These are phyloP conservation scores for Backusella macrospora DNA, from an alignment of 192 early-diverging fungal genomes.

Conservation along the genomic window DNA sequence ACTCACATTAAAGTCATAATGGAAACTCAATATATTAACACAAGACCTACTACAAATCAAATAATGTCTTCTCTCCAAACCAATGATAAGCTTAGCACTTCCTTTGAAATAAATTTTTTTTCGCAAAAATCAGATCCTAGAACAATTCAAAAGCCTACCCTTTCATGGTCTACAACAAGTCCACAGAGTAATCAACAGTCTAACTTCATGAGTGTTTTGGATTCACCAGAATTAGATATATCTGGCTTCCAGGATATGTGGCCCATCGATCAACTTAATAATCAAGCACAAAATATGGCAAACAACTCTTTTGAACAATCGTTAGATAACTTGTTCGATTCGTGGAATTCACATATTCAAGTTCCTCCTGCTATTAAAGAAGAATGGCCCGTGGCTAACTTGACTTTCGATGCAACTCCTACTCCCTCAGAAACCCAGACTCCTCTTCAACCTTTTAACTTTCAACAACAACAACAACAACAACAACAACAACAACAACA, in stretches of 20 bases:
- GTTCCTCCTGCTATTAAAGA: slow-evolving; percentile 16
- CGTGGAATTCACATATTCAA: not conserved
- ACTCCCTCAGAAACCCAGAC: not conserved
- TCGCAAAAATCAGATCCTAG: not conserved
- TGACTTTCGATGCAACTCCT: not conserved
- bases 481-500: not conserved
- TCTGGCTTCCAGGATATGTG: not conserved
- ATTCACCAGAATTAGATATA: not conserved
- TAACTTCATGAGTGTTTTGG: not conserved
- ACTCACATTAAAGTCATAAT: not conserved
- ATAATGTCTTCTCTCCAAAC: not conserved
- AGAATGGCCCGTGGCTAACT: not conserved
- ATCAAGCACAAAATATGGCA: not conserved
- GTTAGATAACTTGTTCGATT: not conserved
- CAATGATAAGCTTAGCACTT: not conserved
- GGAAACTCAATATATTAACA: slow-evolving; percentile 1
- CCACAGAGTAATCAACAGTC: not conserved
- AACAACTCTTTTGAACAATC: slow-evolving; percentile 11
- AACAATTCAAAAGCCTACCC: not conserved
- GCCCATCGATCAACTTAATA: not conserved
- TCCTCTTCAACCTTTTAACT: not conserved
- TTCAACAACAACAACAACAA: not conserved
- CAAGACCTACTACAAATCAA: not conserved
- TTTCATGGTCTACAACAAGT: not conserved
- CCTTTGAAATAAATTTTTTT: not conserved